A percentile compares a stretch with the other conserved stretches of the same genome.
phyloP scores from a whole-genome alignment of 1,284 basidiomycete species.

The Omphalotus olearius region DNA sequence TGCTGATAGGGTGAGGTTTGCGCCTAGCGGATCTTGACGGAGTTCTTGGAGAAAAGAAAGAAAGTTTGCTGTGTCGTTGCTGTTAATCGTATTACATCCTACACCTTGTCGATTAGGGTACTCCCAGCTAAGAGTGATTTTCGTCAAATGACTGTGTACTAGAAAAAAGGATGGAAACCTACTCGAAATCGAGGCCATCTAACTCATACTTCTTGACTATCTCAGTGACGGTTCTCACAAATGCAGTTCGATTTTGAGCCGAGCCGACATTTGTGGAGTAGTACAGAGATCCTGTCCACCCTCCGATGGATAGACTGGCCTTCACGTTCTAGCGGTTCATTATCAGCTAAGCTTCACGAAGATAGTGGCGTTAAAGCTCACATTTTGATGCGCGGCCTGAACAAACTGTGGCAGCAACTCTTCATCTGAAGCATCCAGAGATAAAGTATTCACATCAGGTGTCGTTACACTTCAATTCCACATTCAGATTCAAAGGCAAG shows the following conservation, averaged over 20 bases:
- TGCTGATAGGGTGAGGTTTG: slow-evolving; percentile 67
- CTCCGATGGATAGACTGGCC: slow-evolving; percentile 82
- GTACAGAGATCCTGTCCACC: slow-evolving; percentile 78
- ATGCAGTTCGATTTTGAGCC: slow-evolving; percentile 54
- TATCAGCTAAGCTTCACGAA: background rate
- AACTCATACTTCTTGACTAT: slow-evolving; percentile 64
- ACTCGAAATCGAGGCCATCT: slow-evolving; percentile 88
- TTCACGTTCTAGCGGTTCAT: slow-evolving; percentile 45
- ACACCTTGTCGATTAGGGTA: slow-evolving; percentile 72
- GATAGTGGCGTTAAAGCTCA: slow-evolving; percentile 24
- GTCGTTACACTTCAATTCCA: slow-evolving; percentile 41
- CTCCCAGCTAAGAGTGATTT: slow-evolving; percentile 66
- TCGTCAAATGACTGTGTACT: slow-evolving; percentile 6
- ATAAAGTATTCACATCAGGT: slow-evolving; percentile 36
- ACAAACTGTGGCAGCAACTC: slow-evolving; percentile 49
- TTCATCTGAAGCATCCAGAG: slow-evolving; percentile 37
- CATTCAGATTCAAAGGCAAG: background rate
- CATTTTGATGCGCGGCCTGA: slow-evolving; percentile 47
- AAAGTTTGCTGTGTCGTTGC: slow-evolving; percentile 67
- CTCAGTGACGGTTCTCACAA: slow-evolving; percentile 60
- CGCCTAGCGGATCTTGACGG: slow-evolving; percentile 50
- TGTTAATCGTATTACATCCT: slow-evolving; percentile 64
- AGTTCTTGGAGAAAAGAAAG: slow-evolving; percentile 75
- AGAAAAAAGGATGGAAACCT: slow-evolving; percentile 27
- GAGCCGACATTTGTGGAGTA: slow-evolving; percentile 75